A percentile compares a stretch with the other conserved stretches of the same genome.
phyloP scores from a whole-genome alignment of 2,329 filamentous ascomycete genomes.

The Fusarium paranaense region DNA sequence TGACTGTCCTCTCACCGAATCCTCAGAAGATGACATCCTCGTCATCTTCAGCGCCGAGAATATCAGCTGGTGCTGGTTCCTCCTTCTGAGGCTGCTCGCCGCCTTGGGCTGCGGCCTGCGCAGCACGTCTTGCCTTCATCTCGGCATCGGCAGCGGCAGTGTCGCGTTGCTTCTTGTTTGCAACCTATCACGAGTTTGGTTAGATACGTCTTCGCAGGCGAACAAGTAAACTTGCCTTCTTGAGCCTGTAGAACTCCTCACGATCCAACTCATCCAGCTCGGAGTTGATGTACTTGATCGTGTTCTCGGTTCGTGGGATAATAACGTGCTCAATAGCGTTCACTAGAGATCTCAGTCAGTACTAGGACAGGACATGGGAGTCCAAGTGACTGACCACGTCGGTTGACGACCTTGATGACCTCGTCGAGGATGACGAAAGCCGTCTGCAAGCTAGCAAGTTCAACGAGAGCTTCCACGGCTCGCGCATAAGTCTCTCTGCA shows the following conservation, averaged over 20 bases:
- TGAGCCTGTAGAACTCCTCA: slow-evolving; percentile 97
- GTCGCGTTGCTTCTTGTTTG: slow-evolving; percentile 85
- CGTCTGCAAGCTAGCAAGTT: slow-evolving; percentile 94
- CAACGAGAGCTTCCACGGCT: slow-evolving; percentile 94
- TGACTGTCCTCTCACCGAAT: not conserved
- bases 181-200: slow-evolving; percentile 62
- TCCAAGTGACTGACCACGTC: slow-evolving; percentile 72
- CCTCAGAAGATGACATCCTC: slow-evolving; percentile 86
- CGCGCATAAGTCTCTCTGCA: slow-evolving; percentile 96
- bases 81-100: slow-evolving; percentile 55
- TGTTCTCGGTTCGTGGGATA: slow-evolving; percentile 97
- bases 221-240: slow-evolving; percentile 69
- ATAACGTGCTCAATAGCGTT: slow-evolving; percentile 98
- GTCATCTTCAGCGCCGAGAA: slow-evolving; percentile 81
- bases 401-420: slow-evolving; percentile 98
- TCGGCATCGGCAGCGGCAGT: slow-evolving; percentile 78
- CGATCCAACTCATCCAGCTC: slow-evolving; percentile 97
- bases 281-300: slow-evolving; percentile 99
- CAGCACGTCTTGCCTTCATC: slow-evolving; percentile 78
- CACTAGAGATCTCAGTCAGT: slow-evolving; percentile 62
- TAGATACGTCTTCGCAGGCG: not conserved
- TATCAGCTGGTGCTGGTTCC: slow-evolving; percentile 63
- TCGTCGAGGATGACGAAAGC: slow-evolving; percentile 98
- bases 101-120: slow-evolving; percentile 48
- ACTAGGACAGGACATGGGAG: not conserved